Evolutionary conservation across 2,329 filamentous ascomycete genomes (phyloP).

Genomic region (Plenodomus lindquistii): DNA sequence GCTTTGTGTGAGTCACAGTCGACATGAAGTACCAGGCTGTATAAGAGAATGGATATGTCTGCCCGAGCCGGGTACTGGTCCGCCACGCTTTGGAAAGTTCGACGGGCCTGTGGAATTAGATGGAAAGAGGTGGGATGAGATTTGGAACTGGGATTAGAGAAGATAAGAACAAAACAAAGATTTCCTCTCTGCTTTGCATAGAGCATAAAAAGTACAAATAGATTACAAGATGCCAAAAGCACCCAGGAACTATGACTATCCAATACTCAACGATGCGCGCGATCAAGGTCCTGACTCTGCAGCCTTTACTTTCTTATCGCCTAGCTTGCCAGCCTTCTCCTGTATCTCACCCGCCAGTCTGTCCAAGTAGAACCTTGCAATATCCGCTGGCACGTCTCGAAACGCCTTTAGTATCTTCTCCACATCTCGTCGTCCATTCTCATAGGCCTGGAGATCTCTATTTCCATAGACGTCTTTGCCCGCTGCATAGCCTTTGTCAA

Average conservation of each 20-base stretch:
- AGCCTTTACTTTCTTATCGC: neutral
- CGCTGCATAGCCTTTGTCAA: slow-evolving; percentile 68
- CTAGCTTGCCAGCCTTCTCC: slow-evolving; percentile 37
- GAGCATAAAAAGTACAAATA: no score
- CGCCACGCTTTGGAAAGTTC: slow-evolving; percentile 67
- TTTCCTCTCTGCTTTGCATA: no score
- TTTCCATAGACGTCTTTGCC: slow-evolving; percentile 89
- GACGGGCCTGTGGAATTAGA: slow-evolving; percentile 64
- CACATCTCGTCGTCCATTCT: slow-evolving; percentile 76
- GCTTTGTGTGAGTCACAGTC: slow-evolving; percentile 88
- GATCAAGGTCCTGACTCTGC: neutral
- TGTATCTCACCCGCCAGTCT: slow-evolving; percentile 71
- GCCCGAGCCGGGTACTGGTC: slow-evolving; percentile 71
- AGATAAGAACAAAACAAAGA: neutral
- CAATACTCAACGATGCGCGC: neutral
- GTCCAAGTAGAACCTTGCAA: slow-evolving; percentile 74
- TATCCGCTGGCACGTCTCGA: slow-evolving; percentile 65
- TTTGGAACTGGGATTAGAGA: slow-evolving; percentile 42
- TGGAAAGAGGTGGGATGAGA: slow-evolving; percentile 63
- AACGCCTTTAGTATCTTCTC: slow-evolving; percentile 68
- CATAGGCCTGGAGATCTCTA: slow-evolving; percentile 80
- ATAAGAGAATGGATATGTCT: slow-evolving; percentile 85
- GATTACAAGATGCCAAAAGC: no score
- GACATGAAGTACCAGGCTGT: slow-evolving; percentile 84
- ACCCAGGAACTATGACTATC: neutral